Conservation (phyloP, 306 rosid genomes). For the Castanea crenata region DNA sequence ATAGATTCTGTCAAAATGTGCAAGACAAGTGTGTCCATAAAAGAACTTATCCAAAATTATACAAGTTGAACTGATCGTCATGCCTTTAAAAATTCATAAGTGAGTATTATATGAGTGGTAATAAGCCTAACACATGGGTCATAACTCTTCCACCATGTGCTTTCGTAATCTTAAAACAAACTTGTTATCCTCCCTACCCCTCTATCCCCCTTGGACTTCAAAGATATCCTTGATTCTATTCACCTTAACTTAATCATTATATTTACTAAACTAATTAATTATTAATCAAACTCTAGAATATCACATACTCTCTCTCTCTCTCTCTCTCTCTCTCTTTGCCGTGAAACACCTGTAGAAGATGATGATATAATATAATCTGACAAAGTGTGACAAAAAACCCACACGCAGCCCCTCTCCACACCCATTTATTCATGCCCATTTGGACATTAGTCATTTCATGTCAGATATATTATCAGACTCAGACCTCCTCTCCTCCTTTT, state of each 20-base stretch:
- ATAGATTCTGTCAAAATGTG: too few species aligned
- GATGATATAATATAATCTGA: constrained; percentile 27
- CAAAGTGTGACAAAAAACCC: constrained; percentile 45
- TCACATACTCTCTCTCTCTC: too few species aligned
- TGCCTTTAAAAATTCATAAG: background rate
- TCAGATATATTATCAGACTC: constrained; percentile 52
- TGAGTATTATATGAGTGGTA: background rate
- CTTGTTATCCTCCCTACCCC: background rate
- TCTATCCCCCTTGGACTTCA: background rate
- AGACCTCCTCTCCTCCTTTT: constrained; percentile 14
- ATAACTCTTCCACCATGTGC: constrained; percentile 20
- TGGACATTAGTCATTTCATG: constrained; percentile 65
- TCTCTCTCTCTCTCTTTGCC: constrained; percentile 17
- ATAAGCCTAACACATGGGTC: constrained; percentile 24
- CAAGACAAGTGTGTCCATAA: too few species aligned
- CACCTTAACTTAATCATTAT: background rate
- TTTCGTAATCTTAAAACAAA: constrained; percentile 41
- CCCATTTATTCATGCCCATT: constrained; percentile 70
- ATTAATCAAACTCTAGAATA: background rate
- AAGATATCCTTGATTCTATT: background rate
- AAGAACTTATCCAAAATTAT: background rate
- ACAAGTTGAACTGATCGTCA: constrained; percentile 20
- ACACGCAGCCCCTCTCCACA: constrained; percentile 68
- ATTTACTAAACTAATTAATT: background rate
- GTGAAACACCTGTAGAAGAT: constrained; percentile 44